These are phyloP conservation scores for Podospora tetraspora DNA, from an alignment of 495 filamentous ascomycete species.

Conservation along the genomic window DNA sequence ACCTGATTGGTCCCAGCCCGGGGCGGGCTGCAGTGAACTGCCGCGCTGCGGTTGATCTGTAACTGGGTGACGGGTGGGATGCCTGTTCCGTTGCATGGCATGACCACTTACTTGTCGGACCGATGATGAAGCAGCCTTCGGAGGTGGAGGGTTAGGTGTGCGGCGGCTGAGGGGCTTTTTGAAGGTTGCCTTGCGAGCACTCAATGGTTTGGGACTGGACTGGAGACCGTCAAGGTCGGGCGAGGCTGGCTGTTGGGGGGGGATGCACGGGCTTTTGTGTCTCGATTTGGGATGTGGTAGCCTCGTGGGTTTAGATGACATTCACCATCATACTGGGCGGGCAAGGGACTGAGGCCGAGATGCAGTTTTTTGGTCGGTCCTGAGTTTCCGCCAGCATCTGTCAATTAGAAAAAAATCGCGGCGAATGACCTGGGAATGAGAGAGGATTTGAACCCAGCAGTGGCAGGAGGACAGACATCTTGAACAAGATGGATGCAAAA, in stretches of 20 bases:
- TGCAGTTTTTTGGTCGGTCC: no score
- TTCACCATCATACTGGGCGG: no score
- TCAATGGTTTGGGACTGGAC: no score
- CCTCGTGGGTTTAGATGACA: not conserved
- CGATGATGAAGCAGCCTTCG: not conserved
- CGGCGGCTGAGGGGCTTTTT: not conserved
- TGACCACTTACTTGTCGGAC: not conserved
- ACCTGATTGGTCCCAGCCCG: not conserved
- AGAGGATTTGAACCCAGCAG: not conserved
- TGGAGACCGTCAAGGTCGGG: no score
- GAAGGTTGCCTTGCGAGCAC: not conserved
- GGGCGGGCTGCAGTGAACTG: not conserved
- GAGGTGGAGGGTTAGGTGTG: not conserved
- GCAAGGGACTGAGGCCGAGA: no score
- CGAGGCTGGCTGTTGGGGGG: not conserved
- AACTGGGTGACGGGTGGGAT: not conserved
- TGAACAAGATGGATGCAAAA: slow-evolving; percentile 2
- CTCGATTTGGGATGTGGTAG: not conserved
- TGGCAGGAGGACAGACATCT: not conserved
- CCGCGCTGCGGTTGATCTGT: not conserved
- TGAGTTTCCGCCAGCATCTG: not conserved
- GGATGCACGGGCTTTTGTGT: not conserved
- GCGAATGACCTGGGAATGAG: not conserved
- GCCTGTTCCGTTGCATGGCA: not conserved
- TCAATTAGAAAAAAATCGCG: not conserved